These are phyloP conservation scores for Coniferiporia sulphurascens DNA, from an alignment of 1,284 basidiomycete genomes.

Conservation along the genomic window DNA sequence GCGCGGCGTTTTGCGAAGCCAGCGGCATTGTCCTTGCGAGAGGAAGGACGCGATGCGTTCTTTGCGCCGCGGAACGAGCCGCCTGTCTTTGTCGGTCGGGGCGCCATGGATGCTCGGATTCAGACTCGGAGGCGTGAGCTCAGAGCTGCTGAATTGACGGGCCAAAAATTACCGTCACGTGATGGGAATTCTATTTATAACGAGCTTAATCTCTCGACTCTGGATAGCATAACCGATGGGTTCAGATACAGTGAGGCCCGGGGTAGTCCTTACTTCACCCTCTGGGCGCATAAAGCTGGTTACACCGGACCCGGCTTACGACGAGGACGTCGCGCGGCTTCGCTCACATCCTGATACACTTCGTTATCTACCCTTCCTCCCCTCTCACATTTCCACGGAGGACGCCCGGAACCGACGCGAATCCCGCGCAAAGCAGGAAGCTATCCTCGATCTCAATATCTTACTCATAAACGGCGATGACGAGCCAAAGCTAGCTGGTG, in stretches of 20 bases:
- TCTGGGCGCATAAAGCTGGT: slow-evolving; percentile 35
- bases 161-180: background rate
- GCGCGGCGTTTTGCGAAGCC: slow-evolving; percentile 12
- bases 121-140: background rate
- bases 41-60: background rate
- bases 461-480: slow-evolving; percentile 27
- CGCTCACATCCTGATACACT: slow-evolving; percentile 35
- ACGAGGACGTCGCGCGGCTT: slow-evolving; percentile 31
- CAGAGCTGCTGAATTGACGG: background rate
- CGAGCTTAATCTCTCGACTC: background rate
- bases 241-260: background rate
- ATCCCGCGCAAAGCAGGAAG: slow-evolving; percentile 29
- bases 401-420: slow-evolving; percentile 34
- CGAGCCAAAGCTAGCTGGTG: slow-evolving; percentile 28
- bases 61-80: background rate
- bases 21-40: slow-evolving; percentile 3
- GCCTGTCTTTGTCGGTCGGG: background rate
- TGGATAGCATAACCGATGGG: too few species aligned
- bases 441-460: slow-evolving; percentile 35
- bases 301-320: slow-evolving; percentile 33
- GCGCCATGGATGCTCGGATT: background rate
- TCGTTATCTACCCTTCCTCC: slow-evolving; percentile 36
- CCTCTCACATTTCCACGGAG: slow-evolving; percentile 30
- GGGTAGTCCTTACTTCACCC: slow-evolving; percentile 28
- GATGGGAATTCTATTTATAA: background rate